Percentiles rank a stretch among this genome's conserved stretches.
Conservation (phyloP, 129 eudicot genomes). For the Flaveria brownii region DNA sequence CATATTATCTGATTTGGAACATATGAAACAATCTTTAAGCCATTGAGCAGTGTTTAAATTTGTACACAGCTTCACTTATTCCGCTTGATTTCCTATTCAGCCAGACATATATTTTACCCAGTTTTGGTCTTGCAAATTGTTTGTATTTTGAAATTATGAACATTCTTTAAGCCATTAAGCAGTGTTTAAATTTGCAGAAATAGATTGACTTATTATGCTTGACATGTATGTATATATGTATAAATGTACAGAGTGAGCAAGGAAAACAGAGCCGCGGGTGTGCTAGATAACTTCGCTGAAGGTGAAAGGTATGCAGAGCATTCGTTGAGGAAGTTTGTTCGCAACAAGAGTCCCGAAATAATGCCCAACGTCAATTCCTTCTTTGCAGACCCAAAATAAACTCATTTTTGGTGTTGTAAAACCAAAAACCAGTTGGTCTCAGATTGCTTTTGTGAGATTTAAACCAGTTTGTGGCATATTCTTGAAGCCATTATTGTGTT, state of each 20-base stretch:
- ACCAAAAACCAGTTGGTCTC: conserved; percentile 6
- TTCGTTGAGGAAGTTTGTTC: conserved; percentile 75
- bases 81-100: neutral
- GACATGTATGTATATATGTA: neutral
- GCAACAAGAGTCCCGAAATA: conserved; percentile 68
- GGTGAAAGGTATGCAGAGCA: conserved; percentile 82
- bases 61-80: neutral
- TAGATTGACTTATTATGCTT: neutral
- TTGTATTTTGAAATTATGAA: neutral
- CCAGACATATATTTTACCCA: neutral
- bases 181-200: neutral
- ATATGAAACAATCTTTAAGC: neutral
- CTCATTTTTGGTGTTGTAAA: conserved; percentile 8
- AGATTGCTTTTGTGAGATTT: conserved; percentile 18
- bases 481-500: conserved; percentile 4
- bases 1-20: neutral
- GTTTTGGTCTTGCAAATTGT: neutral
- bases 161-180: neutral
- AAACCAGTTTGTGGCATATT: neutral
- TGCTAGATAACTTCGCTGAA: conserved; percentile 79
- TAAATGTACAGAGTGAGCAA: conserved; percentile 57
- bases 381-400: conserved; percentile 65
- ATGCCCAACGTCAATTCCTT: conserved; percentile 80
- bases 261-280: conserved; percentile 86
- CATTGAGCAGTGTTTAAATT: neutral